Percentiles rank a stretch among this genome's conserved stretches.
phyloP scores from a whole-genome alignment of 2,329 filamentous ascomycete species.

The Aspergillus costaricaensis region DNA sequence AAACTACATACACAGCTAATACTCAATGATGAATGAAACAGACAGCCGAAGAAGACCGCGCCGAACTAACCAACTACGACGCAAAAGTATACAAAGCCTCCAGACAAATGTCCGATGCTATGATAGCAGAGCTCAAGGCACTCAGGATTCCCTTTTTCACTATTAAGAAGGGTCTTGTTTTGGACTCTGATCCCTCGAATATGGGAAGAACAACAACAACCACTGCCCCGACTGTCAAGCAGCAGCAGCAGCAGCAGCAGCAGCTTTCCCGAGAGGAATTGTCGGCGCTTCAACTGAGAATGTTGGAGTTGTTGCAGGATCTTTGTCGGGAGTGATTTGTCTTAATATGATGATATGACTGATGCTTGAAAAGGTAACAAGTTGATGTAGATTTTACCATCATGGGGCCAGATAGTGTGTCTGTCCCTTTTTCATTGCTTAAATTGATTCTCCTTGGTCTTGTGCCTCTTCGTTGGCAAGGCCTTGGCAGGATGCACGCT shows the following conservation, averaged over 20 bases:
- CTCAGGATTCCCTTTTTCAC: slow-evolving; percentile 65
- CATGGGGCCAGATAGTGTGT: no score
- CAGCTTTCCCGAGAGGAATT: slow-evolving; percentile 47
- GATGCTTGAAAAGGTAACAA: background rate
- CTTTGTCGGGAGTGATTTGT: slow-evolving; percentile 43
- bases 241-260: background rate
- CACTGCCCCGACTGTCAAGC: no score
- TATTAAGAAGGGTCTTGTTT: slow-evolving; percentile 48
- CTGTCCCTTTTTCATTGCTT: no score
- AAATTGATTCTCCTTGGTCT: no score
- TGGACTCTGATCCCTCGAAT: background rate
- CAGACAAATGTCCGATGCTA: slow-evolving; percentile 60
- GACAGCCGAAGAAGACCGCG: slow-evolving; percentile 51
- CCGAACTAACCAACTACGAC: slow-evolving; percentile 62
- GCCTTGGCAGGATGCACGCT: no score
- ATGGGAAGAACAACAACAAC: no score
- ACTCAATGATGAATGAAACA: slow-evolving; percentile 19
- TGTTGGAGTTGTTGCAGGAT: slow-evolving; percentile 55
- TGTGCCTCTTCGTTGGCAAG: no score
- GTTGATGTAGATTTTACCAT: no score
- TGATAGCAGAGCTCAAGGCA: slow-evolving; percentile 56
- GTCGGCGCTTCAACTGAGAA: slow-evolving; percentile 47
- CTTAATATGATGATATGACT: background rate
- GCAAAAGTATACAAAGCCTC: slow-evolving; percentile 64
- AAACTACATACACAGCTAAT: background rate